Conservation (phyloP, 2,329 filamentous ascomycete genomes). For the Ceratocystis lukuohia region DNA sequence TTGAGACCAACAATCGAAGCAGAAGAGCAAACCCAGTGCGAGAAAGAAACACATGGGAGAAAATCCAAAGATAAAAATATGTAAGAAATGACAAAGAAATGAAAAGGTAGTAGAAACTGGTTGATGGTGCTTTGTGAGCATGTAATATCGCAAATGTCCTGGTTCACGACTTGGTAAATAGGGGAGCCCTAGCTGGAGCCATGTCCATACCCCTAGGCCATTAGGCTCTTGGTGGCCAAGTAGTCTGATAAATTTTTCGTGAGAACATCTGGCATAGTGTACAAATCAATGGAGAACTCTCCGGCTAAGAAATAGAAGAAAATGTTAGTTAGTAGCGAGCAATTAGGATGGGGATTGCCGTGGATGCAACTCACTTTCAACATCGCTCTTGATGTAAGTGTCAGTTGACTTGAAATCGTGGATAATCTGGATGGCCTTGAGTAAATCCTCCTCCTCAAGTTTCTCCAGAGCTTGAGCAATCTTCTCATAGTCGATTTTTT, state of each 20-base stretch:
- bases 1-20: not conserved
- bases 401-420: constrained; percentile 92
- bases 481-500: constrained; percentile 79
- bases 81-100: constrained; percentile 9
- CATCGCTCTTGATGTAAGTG: constrained; percentile 93
- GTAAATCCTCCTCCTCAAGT: constrained; percentile 79
- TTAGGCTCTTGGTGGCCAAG: constrained; percentile 27
- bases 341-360: not conserved
- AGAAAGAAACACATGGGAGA: not conserved
- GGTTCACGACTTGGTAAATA: not conserved
- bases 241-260: constrained; percentile 96
- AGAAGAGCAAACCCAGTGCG: not conserved
- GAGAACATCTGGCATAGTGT: constrained; percentile 81
- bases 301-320: constrained; percentile 43
- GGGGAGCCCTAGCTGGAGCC: not conserved
- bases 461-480: constrained; percentile 82
- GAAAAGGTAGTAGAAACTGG: constrained; percentile 1
- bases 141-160: not conserved
- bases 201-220: not conserved
- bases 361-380: constrained; percentile 57
- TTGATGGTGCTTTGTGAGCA: not conserved
- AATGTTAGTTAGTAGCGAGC: constrained; percentile 18
- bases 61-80: constrained; percentile 1
- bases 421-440: constrained; percentile 94
- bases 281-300: constrained; percentile 96